Base-by-base conservation (phyloP, 306 rosid species). In the Rubus idaeus region DNA sequence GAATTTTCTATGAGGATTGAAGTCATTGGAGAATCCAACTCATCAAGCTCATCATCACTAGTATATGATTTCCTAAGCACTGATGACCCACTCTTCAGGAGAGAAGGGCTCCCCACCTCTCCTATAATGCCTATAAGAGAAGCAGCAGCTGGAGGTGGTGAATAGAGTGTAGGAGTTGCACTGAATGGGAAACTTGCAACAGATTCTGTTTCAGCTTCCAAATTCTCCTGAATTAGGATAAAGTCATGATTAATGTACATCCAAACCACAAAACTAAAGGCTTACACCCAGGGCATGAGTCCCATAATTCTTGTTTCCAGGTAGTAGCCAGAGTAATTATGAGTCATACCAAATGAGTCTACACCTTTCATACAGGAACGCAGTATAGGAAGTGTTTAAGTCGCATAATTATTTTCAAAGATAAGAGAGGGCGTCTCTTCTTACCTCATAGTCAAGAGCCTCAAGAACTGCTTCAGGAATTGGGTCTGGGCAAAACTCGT, bases 31-130 rank as follows among this genome's bases (percentile, higher is more conserved):
- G 96, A 88, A 88, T 93, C 98, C 73, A 93, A 88, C 76, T 89
- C 91, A 63, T 91, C 95, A 51, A 93, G 95, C 86, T 93, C 98
- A 75, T 91, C 91, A 57, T 93, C 98, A 76, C 93, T 91, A 8
- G 96, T 89, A 68, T 93, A 88, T 51, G 95, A 72, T 53, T 89
- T 91, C 78, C 77, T 81, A 7, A 89, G 84, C 77, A 79, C 80
- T 52, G 90, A 84, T 64, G 96, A 84, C 23, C 90, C 90, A 63
- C 86, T 83, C 76, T 73, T 86, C 53, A 35, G 56, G n/a, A 35
- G 79, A 71, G 80, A 21, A 76, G 81, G 86, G 76, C 78, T 84
- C 75, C 90, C 93, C 55, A 77, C 80, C 78, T 88, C 91, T 82
- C 90, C 88, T 26, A 78, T 53, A 83, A 82, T 83, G 80, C 83